Conservation (phyloP, 2,329 filamentous ascomycete genomes). For the Cordyceps pruinosa region DNA sequence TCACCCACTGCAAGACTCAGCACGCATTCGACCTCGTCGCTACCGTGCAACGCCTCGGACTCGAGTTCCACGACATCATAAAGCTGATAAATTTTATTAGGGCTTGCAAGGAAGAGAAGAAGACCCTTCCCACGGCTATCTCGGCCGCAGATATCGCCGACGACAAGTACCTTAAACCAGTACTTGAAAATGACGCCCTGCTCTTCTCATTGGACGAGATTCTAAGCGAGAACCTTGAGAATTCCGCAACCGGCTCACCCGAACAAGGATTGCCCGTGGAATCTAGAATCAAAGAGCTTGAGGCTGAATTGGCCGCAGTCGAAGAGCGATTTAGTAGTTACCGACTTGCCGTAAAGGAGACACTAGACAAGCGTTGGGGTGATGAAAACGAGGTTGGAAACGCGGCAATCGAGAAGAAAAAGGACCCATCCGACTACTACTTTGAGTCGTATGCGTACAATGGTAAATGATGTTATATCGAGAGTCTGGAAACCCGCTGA, state of each 20-base stretch:
- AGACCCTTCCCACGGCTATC: constrained; percentile 49
- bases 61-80: constrained; percentile 68
- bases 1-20: constrained; percentile 60
- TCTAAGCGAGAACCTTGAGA: constrained; percentile 43
- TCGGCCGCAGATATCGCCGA: constrained; percentile 59
- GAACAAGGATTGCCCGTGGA: constrained; percentile 23
- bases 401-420: constrained; percentile 23
- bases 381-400: constrained; percentile 38
- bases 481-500: not conserved
- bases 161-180: constrained; percentile 75
- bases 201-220: constrained; percentile 79
- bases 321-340: constrained; percentile 59
- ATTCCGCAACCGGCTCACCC: constrained; percentile 17
- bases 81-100: constrained; percentile 68
- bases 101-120: constrained; percentile 36
- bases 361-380: constrained; percentile 58
- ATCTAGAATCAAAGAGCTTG: constrained; percentile 48
- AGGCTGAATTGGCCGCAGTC: constrained; percentile 54
- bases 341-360: constrained; percentile 57
- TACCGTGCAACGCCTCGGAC: constrained; percentile 46
- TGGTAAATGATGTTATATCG: constrained; percentile 36
- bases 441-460: constrained; percentile 56
- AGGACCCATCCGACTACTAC: constrained; percentile 37
- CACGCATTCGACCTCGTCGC: constrained; percentile 61
- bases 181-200: constrained; percentile 81